Base-by-base conservation (phyloP, 495 filamentous ascomycete species). In the Penicillium herquei region DNA sequence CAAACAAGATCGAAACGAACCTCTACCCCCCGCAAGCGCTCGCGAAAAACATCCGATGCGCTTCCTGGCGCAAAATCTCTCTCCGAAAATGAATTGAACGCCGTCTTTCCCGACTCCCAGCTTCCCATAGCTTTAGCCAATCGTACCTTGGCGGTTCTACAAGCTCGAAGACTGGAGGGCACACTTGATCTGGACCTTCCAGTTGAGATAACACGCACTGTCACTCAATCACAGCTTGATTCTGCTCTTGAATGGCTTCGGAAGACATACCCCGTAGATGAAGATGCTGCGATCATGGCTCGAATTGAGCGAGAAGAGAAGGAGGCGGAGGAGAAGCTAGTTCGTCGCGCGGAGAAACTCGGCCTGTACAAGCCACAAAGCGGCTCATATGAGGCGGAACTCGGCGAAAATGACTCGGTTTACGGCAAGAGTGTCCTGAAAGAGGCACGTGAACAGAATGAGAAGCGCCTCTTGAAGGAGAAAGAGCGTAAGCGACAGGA, bases 91-190 rank as follows among this genome's bases (percentile, higher is more conserved):
- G 82, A 90, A 42, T 77, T 89, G n/a, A 71, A 78, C 8, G 44
- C 56, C 10, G 80, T 94, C 4, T 93, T 96, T 57, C 84, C 85
- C 1, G 63, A 71, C 0, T 39, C 52, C n/a, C 69, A 73, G 10
- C 62, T 88, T 18, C 64, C 76, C 18, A 69, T 72, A 1, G 56
- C 65, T 3, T 61, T 73, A 17, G 92, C 83, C 45, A 92, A 92
- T 62, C 74, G 75, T 21, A 70, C 92, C 13, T 70, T 96, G 6
- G 71, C 73, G 30, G 80, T 90, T 33, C 71, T 95, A 2, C 90
- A 96, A 63, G 83, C 82, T 26, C 83, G 89, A 43, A 84, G 92
- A 17, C 74, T 90, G 11, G 81, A 84, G 10, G 92, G 92, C 16
- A 91, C 89, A 0, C 77, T 93, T 8, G 86, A 91, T 54, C 61